A percentile compares a stretch with the other conserved stretches of the same genome.
Evolutionary conservation across 1,139 yeast species (phyloP).

Genomic region (Wickerhamomyces sp.): DNA sequence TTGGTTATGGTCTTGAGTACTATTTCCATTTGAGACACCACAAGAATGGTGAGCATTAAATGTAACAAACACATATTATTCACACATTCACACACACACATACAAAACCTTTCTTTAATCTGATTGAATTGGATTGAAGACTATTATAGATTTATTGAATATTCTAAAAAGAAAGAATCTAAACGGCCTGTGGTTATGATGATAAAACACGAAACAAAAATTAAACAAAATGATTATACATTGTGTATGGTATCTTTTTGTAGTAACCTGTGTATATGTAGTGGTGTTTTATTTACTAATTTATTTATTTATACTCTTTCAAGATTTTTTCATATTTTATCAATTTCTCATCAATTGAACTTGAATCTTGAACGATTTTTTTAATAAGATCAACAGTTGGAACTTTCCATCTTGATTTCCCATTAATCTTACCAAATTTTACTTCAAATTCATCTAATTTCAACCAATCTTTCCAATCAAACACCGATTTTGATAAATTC

Average conservation of each 20-base stretch:
- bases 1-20: conserved; percentile 93
- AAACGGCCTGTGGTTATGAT: conserved; percentile 2
- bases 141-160: conserved; percentile 1
- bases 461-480: conserved; percentile 74
- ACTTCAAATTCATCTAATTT: conserved; percentile 27
- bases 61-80: no score
- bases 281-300: conserved; percentile 1
- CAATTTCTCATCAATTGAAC: conserved; percentile 2
- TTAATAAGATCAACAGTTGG: conserved; percentile 47
- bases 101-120: not conserved
- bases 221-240: not conserved
- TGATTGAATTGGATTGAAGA: conserved; percentile 1
- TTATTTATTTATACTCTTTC: conserved; percentile 1
- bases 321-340: conserved; percentile 10
- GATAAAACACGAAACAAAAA: not conserved
- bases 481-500: conserved; percentile 29
- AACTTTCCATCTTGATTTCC: conserved; percentile 57
- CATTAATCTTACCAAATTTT: conserved; percentile 45
- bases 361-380: conserved; percentile 10
- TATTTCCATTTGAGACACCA: conserved; percentile 78
- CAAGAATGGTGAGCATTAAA: conserved; percentile 23
- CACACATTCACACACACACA: no score
- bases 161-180: conserved; percentile 1
- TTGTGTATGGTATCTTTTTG: no score
- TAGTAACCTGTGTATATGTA: not conserved